Evolutionary conservation across 1,139 yeast species (phyloP), one percentile per base, ranked within the genome.

Genomic region (Arxiozyma slooffiae): DNA sequence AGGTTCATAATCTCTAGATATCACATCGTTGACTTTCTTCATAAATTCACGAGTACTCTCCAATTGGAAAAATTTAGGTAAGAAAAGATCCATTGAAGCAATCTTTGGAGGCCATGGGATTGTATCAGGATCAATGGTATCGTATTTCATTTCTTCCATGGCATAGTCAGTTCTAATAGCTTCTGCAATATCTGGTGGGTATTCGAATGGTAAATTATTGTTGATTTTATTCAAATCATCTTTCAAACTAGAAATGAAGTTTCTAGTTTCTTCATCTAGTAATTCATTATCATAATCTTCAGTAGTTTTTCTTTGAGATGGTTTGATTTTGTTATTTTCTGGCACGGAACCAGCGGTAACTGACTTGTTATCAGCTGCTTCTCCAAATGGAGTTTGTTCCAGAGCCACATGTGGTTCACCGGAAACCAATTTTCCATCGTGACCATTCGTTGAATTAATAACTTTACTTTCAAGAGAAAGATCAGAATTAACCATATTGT

Each of bases 1-100:
- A 23, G 73, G 70, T 24, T 71, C 73, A 55, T 73, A 76, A 46
- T 67, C 69, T 50, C 75, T 65, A 41, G 66, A 62, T 23, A 75
- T 73, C 43, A 75, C 70, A 36, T 71, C 73, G 23, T 67, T 63
- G 41, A 75, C 67, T 50, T 68, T 71, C 7, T 62, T 63, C 46
- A 73, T 50, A 47, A 65, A 65, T 23, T 59, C 62, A 41, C 55
- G 55, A 3, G 65, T 59, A 36, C 57, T 53, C 3, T 55, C 47
- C 55, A 65, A 57, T 38, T 60, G 57, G 51, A 61, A 64, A 49
- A 65, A 65, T n/a, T 55, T 60, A 6, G 68, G 68, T 50, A 61
- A 52, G 49, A 65, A 65, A 26, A 63, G 52, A 43, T 63, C 66
- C 7, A 55, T 57, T 14, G 60, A 59, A 1, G 68, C 68, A 46